These are phyloP conservation scores for Magnusiomyces fungicola DNA, from an alignment of 1,139 yeast genomes.

Conservation along the genomic window DNA sequence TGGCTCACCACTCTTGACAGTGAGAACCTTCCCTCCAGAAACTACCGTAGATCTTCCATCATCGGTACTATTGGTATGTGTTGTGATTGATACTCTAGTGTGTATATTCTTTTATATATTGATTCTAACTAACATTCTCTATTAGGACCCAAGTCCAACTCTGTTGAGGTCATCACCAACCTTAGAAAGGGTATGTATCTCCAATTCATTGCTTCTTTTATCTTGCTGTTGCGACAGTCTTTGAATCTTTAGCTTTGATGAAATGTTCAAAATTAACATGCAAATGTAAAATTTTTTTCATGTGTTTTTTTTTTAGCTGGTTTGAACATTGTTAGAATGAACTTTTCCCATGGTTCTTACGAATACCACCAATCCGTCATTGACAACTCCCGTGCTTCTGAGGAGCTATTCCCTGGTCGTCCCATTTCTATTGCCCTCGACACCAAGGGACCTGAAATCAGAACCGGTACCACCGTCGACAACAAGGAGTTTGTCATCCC, in stretches of 20 bases:
- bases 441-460: slow-evolving; percentile 99
- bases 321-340: slow-evolving; percentile 95
- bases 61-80: slow-evolving; percentile 84
- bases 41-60: slow-evolving; percentile 89
- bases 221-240: too few species aligned
- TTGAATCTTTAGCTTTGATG: too few species aligned
- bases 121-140: background rate
- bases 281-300: too few species aligned
- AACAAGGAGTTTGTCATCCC: slow-evolving; percentile 74
- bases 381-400: slow-evolving; percentile 94
- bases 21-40: slow-evolving; percentile 70
- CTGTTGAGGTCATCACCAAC: slow-evolving; percentile 73
- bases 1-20: slow-evolving; percentile 87
- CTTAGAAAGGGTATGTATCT: slow-evolving; percentile 54
- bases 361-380: slow-evolving; percentile 95
- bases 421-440: slow-evolving; percentile 98
- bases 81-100: too few species aligned
- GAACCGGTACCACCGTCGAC: slow-evolving; percentile 89
- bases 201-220: background rate
- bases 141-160: slow-evolving; percentile 80
- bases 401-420: slow-evolving; percentile 83
- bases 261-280: too few species aligned
- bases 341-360: slow-evolving; percentile 96
- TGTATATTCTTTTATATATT: too few species aligned
- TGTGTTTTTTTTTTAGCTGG: slow-evolving; percentile 53